These are phyloP conservation scores for Tuber melanosporum DNA, from an alignment of 495 filamentous ascomycete genomes.

Conservation along the genomic window DNA sequence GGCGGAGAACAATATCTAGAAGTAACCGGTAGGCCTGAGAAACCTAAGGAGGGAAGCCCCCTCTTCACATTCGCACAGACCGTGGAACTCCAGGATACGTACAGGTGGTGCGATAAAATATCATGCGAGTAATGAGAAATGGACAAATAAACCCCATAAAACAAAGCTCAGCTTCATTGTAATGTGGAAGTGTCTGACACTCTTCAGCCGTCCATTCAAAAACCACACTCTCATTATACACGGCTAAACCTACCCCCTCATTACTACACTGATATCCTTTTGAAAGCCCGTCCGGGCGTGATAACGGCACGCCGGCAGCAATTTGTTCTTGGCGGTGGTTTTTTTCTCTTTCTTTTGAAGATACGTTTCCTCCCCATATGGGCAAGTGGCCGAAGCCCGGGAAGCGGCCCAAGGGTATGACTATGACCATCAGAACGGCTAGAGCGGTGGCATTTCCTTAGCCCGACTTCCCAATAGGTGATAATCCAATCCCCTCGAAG, in stretches of 20 bases:
- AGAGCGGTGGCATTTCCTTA: no score
- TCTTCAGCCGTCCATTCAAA: not conserved
- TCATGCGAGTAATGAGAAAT: not conserved
- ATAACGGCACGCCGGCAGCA: not conserved
- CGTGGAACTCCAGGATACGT: not conserved
- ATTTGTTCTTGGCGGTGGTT: not conserved
- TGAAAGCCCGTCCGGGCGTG: not conserved
- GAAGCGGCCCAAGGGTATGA: not conserved
- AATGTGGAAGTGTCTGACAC: not conserved
- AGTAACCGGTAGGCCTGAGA: not conserved
- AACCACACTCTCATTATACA: not conserved
- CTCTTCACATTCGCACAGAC: not conserved
- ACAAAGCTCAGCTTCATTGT: not conserved
- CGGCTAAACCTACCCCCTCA: not conserved
- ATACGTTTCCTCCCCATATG: not conserved
- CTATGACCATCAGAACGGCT: not conserved
- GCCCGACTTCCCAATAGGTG: not conserved
- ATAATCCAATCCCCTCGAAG: not conserved
- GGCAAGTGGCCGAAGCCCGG: not conserved
- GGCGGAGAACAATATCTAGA: not conserved
- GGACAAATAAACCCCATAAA: not conserved
- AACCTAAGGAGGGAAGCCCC: not conserved
- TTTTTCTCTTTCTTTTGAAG: not conserved
- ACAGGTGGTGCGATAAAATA: not conserved
- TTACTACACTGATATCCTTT: not conserved